Base-by-base conservation (phyloP, 2,329 filamentous ascomycete species). In the Arachnomyces sp. region DNA sequence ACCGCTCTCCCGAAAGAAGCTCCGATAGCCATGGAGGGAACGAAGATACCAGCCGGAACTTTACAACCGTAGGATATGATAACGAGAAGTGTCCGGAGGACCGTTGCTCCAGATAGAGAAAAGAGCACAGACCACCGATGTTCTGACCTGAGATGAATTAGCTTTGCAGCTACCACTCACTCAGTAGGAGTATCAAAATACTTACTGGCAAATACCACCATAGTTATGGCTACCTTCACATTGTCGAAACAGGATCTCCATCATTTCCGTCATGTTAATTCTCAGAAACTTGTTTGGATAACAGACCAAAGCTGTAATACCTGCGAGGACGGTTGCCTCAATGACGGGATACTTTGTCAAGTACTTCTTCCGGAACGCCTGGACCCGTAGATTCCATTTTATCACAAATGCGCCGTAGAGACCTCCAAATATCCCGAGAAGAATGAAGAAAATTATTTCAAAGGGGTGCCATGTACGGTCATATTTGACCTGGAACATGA, bases 221-320 rank as follows among this genome's bases (percentile, higher is more conserved):
- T 95, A 95, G 56, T 90, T 86, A 59, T 94, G 84, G 14, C 74
- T 82, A 4, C 84, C 87, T 56, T 94, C 86, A 52, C 92, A 98
- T 59, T 98, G 92, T 11, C 85, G 75, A 61, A 98, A 98, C 8
- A 98, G 68, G 47, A 95, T 94, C 60, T 96, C 89, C 92, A 98
- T 96, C 68, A 88, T 95, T 68, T 96, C 90, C 0, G 92, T 95
- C 92, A 98, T 96, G 64, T 98, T 93, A 53, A 96, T 95, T 40
- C 86, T 76, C 42, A 98, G 61, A 50, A 98, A 96, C 61, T 85
- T 88, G 53, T 98, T 98, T 1, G 90, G 92, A 56, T 94, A 98
- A 63, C 90, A 95, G n/a, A 98, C 73, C 16, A 96, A 73, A 7
- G 89, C 92, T 3, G 92, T 98, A 6, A 79, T 75, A 0, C 81